Evolutionary conservation across 2,329 filamentous ascomycete species (phyloP).

Genomic region (Beauveria bassiana): DNA sequence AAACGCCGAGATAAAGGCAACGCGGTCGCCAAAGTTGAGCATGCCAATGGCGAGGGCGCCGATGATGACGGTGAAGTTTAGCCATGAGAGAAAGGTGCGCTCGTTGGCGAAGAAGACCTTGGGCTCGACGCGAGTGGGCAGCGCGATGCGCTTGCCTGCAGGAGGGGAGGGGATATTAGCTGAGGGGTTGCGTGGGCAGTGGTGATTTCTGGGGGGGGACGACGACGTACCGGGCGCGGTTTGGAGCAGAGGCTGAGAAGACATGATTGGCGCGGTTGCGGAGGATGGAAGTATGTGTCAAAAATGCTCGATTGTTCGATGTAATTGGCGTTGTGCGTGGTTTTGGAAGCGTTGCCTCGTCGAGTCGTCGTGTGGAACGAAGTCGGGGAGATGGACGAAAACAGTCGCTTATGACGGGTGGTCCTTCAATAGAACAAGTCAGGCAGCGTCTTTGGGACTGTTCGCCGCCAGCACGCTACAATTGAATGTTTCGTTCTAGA

Average conservation of each 20-base stretch:
- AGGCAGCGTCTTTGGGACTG: too few species aligned
- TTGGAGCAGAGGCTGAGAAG: slow-evolving; percentile 90
- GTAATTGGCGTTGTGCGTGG: not conserved
- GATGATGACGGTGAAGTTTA: slow-evolving; percentile 98
- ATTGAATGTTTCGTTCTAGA: not conserved
- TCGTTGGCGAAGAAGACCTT: slow-evolving; percentile 99
- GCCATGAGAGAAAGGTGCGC: slow-evolving; percentile 97
- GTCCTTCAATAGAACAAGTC: not conserved
- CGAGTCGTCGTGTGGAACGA: not conserved
- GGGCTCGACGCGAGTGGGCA: slow-evolving; percentile 94
- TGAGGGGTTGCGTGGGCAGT: not conserved
- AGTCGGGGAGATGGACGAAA: not conserved
- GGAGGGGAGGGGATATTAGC: slow-evolving; percentile 12
- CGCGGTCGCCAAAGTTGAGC: slow-evolving; percentile 92
- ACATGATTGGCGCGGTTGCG: slow-evolving; percentile 58
- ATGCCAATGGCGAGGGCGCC: slow-evolving; percentile 94
- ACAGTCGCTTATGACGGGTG: not conserved
- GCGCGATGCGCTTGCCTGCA: slow-evolving; percentile 92
- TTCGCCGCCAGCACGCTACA: not conserved
- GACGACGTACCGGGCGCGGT: slow-evolving; percentile 70
- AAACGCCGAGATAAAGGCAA: slow-evolving; percentile 88
- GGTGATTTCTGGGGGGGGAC: not conserved
- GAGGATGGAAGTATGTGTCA: too few species aligned
- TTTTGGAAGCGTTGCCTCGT: not conserved
- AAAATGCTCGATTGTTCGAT: not conserved